These are phyloP conservation scores for Calocera viscosa DNA, from an alignment of 768 basidiomycete species.

Conservation along the genomic window DNA sequence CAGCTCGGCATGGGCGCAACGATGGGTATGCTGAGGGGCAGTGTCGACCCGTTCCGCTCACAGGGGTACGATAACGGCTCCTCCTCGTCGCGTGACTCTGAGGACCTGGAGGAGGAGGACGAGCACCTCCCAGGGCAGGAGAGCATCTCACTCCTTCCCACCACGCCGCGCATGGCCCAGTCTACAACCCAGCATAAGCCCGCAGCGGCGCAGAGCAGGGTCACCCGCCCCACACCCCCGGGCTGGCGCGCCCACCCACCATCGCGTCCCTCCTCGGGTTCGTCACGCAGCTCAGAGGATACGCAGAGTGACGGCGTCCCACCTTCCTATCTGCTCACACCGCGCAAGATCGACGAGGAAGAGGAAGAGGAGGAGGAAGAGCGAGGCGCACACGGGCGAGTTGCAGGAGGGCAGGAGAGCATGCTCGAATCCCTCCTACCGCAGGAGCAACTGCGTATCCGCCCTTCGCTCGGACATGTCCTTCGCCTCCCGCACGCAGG, in stretches of 20 bases:
- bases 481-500: background rate
- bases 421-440: background rate
- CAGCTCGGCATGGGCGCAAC: background rate
- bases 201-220: background rate
- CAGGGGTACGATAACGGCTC: background rate
- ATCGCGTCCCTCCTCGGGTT: background rate
- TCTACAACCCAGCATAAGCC: background rate
- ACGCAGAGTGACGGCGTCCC: background rate
- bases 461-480: background rate
- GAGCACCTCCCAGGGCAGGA: background rate
- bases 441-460: background rate
- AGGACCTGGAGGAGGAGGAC: background rate
- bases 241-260: constrained; percentile 2
- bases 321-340: constrained; percentile 2
- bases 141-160: background rate
- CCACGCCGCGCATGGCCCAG: background rate
- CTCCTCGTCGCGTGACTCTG: background rate
- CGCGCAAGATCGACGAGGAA: background rate
- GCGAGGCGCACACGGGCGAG: background rate
- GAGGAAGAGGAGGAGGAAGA: background rate
- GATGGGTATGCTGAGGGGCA: background rate
- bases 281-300: background rate
- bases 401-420: background rate
- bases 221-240: background rate
- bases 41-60: background rate